phyloP scores from a whole-genome alignment of 2,329 filamentous ascomycete species.

The Cercospora beticola region DNA sequence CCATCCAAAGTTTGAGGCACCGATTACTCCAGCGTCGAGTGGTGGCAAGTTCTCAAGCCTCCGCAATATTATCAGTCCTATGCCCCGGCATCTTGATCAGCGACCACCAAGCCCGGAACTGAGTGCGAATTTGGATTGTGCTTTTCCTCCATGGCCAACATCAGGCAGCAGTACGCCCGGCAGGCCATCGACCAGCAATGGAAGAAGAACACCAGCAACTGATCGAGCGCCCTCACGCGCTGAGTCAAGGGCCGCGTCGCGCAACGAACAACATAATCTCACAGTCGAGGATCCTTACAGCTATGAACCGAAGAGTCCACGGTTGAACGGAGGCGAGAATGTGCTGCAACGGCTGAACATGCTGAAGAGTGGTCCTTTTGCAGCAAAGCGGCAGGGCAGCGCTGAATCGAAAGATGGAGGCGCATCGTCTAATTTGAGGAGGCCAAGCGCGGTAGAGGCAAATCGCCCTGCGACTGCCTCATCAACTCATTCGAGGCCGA shows the following conservation, averaged over 20 bases:
- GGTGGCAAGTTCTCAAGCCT: constrained; percentile 28
- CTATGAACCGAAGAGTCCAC: constrained; percentile 47
- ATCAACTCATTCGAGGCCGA: constrained; percentile 17
- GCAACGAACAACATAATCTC: constrained; percentile 23
- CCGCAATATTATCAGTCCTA: constrained; percentile 35
- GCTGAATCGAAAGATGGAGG: constrained; percentile 16
- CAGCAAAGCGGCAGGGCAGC: constrained; percentile 33
- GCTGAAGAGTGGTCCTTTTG: constrained; percentile 64
- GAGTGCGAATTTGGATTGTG: constrained; percentile 49
- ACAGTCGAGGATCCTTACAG: constrained; percentile 20
- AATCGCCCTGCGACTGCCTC: constrained; percentile 16
- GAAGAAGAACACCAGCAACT: constrained; percentile 28
- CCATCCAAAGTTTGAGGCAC: constrained; percentile 56
- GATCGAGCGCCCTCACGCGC: constrained; percentile 18
- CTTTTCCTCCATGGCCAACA: constrained; percentile 55
- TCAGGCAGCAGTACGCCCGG: constrained; percentile 23
- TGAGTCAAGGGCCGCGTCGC: constrained; percentile 28
- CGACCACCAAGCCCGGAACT: constrained; percentile 45
- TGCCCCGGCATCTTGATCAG: constrained; percentile 34
- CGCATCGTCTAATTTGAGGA: constrained; percentile 12
- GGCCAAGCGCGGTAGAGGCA: constrained; percentile 22
- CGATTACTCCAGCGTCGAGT: constrained; percentile 38
- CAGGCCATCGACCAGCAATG: constrained; percentile 29
- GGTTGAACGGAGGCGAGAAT: constrained; percentile 36
- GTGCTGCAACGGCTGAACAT: constrained; percentile 61